Evolutionary conservation across 495 filamentous ascomycete species (phyloP).

Genomic region (Penicillium antarcticum): DNA sequence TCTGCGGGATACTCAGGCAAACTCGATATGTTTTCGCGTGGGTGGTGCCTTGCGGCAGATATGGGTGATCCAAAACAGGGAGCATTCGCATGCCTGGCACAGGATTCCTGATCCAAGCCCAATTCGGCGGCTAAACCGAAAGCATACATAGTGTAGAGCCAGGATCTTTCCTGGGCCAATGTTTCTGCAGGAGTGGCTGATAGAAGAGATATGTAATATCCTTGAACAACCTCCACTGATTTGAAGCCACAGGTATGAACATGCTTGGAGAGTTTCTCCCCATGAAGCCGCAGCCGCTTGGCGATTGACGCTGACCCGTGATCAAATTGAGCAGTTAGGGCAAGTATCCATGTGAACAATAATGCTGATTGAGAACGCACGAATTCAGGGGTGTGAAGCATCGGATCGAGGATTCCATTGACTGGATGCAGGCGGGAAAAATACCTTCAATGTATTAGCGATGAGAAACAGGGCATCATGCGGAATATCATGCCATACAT

Average conservation of each 20-base stretch:
- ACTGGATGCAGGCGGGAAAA: constrained; percentile 61
- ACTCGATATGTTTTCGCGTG: no score
- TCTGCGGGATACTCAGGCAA: background rate
- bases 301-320: constrained; percentile 51
- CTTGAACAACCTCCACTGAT: constrained; percentile 60
- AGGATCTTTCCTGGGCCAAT: constrained; percentile 21
- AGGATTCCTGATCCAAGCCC: constrained; percentile 17
- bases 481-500: constrained; percentile 39
- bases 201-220: constrained; percentile 27
- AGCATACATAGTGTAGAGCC: constrained; percentile 29
- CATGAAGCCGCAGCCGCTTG: constrained; percentile 55
- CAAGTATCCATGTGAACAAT: constrained; percentile 61
- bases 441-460: constrained; percentile 39
- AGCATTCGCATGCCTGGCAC: background rate
- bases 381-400: constrained; percentile 56
- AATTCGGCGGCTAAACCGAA: constrained; percentile 24
- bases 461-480: no score
- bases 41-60: background rate
- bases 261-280: constrained; percentile 55
- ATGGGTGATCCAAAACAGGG: background rate
- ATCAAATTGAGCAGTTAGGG: constrained; percentile 59
- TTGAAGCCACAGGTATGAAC: constrained; percentile 55
- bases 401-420: constrained; percentile 61
- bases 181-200: constrained; percentile 24
- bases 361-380: constrained; percentile 59